Evolutionary conservation across 148 eudicot species (phyloP).

Genomic region (Limonium bicolor): DNA sequence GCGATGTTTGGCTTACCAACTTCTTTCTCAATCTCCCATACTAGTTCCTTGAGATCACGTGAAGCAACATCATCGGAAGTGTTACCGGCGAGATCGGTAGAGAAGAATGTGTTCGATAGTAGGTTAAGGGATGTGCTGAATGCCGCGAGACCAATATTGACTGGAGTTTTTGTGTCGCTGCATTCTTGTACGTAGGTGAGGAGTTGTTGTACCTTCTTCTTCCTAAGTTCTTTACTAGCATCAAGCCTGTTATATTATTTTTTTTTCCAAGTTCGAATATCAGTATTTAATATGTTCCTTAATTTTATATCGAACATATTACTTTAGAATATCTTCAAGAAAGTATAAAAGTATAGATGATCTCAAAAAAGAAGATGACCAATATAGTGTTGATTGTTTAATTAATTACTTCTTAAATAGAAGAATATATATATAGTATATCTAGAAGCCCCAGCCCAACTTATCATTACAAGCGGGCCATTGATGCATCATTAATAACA

Average conservation of each 20-base stretch:
- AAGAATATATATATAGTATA: too few relatives aligned
- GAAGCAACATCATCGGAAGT: constrained; percentile 5
- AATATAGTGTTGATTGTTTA: too few relatives aligned
- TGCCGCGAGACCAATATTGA: constrained; percentile 18
- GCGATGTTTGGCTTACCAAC: constrained; percentile 21
- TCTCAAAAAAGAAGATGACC: too few relatives aligned
- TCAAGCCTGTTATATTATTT: constrained; percentile 28
- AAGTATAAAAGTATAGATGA: too few relatives aligned
- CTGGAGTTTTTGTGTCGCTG: constrained; percentile 13
- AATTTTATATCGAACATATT: too few relatives aligned
- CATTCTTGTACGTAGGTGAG: constrained; percentile 9
- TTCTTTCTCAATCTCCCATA: constrained; percentile 13
- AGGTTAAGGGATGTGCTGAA: constrained; percentile 16
- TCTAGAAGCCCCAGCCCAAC: too few relatives aligned
- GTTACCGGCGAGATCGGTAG: constrained; percentile 11
- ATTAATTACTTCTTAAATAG: too few relatives aligned
- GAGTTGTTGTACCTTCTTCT: constrained; percentile 11
- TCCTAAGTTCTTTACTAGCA: constrained; percentile 8
- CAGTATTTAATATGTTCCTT: too few relatives aligned
- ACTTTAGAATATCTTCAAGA: too few relatives aligned
- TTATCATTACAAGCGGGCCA: too few relatives aligned
- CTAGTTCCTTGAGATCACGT: constrained; percentile 3
- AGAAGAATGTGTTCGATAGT: constrained; percentile 20
- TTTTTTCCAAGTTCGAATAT: too few relatives aligned
- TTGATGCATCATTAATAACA: too few relatives aligned